These are phyloP conservation scores for Scutellaria galericulata DNA, from an alignment of 257 asterid genomes.

Conservation along the genomic window DNA sequence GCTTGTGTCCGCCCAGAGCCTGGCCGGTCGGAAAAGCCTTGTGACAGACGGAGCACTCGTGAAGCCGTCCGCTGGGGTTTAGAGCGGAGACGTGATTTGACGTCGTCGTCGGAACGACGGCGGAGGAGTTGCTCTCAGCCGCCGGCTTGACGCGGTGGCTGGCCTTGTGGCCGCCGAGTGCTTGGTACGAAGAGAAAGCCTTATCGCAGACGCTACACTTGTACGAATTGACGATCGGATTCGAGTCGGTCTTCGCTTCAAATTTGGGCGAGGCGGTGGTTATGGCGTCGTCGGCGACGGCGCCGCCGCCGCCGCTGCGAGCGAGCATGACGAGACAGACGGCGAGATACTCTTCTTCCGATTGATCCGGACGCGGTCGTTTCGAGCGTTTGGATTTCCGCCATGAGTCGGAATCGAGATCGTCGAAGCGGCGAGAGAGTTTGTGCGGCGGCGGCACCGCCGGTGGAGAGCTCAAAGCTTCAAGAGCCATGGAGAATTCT, in stretches of 20 bases:
- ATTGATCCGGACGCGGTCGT: conserved; percentile 42
- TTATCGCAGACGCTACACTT: conserved; percentile 70
- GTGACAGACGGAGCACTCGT: conserved; percentile 72
- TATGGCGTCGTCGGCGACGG: background rate
- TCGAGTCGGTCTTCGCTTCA: background rate
- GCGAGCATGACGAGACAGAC: conserved; percentile 76
- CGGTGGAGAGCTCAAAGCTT: conserved; percentile 51
- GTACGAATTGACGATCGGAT: conserved; percentile 36
- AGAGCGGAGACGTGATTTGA: conserved; percentile 36
- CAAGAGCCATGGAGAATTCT: conserved; percentile 57
- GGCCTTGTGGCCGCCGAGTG: conserved; percentile 95
- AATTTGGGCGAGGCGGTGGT: background rate
- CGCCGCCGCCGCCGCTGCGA: conserved; percentile 34
- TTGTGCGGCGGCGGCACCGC: conserved; percentile 36
- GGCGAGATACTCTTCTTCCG: conserved; percentile 72
- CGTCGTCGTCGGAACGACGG: conserved; percentile 6
- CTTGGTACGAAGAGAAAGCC: conserved; percentile 70
- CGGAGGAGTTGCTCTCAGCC: conserved; percentile 41
- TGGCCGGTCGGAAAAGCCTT: conserved; percentile 79
- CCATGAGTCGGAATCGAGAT: conserved; percentile 40
- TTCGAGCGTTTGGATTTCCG: conserved; percentile 56
- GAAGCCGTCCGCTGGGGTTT: conserved; percentile 67
- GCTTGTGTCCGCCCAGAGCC: conserved; percentile 95
- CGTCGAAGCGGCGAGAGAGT: conserved; percentile 35
- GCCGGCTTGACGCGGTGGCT: conserved; percentile 70